Percentiles rank a stretch among this genome's conserved stretches.
These are phyloP conservation scores for Evernia prunastri DNA, from an alignment of 495 filamentous ascomycete genomes.

Conservation along the genomic window DNA sequence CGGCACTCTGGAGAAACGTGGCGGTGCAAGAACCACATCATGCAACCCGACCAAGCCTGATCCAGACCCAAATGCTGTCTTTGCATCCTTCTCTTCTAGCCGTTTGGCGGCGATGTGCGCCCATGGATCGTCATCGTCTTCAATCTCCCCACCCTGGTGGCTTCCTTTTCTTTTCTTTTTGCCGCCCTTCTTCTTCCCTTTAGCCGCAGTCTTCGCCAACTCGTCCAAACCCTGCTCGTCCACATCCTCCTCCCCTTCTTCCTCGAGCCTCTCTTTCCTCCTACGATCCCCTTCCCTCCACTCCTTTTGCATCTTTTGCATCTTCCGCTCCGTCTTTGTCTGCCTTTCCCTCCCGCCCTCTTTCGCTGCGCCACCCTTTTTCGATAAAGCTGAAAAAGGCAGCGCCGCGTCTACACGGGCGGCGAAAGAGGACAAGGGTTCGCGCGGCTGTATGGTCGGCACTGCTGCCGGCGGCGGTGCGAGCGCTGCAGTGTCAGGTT, in stretches of 20 bases:
- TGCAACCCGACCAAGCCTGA: conserved; percentile 49
- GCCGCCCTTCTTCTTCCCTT: conserved; percentile 51
- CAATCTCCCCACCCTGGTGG: conserved; percentile 37
- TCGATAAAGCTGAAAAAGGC: conserved; percentile 60
- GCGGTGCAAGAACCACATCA: conserved; percentile 77
- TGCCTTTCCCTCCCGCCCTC: conserved; percentile 47
- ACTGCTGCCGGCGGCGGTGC: conserved; percentile 28
- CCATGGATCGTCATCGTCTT: conserved; percentile 74
- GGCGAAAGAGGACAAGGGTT: conserved; percentile 73
- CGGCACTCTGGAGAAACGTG: conserved; percentile 57
- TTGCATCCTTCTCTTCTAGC: conserved; percentile 35
- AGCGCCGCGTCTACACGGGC: conserved; percentile 81
- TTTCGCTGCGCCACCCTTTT: conserved; percentile 34
- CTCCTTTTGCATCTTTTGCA: conserved; percentile 71
- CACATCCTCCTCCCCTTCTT: conserved; percentile 59
- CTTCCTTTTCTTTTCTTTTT: conserved; percentile 40
- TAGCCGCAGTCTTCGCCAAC: conserved; percentile 46
- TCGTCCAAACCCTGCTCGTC: conserved; percentile 56
- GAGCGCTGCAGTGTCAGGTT: conserved; percentile 3
- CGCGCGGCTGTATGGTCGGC: conserved; percentile 72
- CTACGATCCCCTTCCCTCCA: conserved; percentile 67
- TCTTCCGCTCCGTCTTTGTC: conserved; percentile 75
- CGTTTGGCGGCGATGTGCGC: conserved; percentile 54
- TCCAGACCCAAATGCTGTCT: conserved; percentile 16
- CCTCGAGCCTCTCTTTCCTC: conserved; percentile 49